Base-by-base conservation (phyloP, 495 filamentous ascomycete genomes). In the Trypethelium eluteriae region DNA sequence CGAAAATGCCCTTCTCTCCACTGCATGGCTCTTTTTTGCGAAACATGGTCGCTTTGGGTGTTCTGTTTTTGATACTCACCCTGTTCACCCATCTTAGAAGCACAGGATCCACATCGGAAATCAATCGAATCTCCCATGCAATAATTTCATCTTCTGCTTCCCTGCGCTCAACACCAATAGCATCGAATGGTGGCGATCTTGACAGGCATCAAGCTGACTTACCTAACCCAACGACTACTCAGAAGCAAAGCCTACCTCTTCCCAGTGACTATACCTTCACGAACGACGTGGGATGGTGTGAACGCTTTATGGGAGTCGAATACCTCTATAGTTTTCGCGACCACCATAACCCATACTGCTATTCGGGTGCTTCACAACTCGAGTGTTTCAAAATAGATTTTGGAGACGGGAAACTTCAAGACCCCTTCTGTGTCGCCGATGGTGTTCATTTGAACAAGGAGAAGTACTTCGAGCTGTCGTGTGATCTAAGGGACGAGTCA, bases 241-340 rank as follows among this genome's bases (percentile, higher is more conserved):
- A 53, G 5, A 53, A 53, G 49, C 49, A 53, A 18, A 53, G 49
- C 49, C 49, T 53, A 25, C 49, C 49, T 5, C 11, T 53, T 53
- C 49, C 49, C 18, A 53, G 11, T 5, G 49, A 53, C 18, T 53
- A 53, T 53, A 53, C 18, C 49, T 53, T 53, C 49, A 25, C 11
- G 49, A 11, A 53, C 11, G 49, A 53, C 11, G 49, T 18, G 49
- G 49, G 49, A 5, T 53, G 49, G 49, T 53, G 49, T 25, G 49
- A 53, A 53, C 49, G n/a, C 49, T 53, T 53, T 25, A 14, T 53
- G n/a, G 49, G 49, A 5, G 49, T 53, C 49, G 49, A 53, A 25
- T 53, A 53, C 18, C n/a, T 53, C 12, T 53, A 53, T n/a, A 53
- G 49, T 53, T 53, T 53, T 25, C 49, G 49, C 49, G 49, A 53